These are phyloP conservation scores for Phytopythium helicoides DNA, from an alignment of 352 stramenopile species.

Conservation along the genomic window DNA sequence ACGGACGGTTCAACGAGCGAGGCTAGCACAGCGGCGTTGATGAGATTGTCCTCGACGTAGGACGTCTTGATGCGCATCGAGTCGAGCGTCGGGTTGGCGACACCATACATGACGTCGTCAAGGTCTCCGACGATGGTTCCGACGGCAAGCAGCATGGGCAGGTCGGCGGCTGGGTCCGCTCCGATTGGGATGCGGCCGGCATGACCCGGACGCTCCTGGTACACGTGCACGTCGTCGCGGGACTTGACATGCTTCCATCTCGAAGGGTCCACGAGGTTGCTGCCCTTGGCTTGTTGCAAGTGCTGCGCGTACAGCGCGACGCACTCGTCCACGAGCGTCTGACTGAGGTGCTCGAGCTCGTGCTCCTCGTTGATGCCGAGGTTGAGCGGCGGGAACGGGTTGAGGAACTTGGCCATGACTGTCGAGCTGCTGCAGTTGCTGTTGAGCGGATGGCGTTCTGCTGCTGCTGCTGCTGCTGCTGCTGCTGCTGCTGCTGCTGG, in stretches of 20 bases:
- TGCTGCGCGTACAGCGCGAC: constrained; percentile 7
- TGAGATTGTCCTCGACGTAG: constrained; percentile 50
- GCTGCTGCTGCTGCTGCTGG: neutral
- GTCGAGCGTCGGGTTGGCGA: constrained; percentile 39
- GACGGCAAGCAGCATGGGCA: constrained; percentile 32
- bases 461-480: neutral
- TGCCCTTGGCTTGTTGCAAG: constrained; percentile 20
- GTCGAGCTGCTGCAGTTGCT: neutral
- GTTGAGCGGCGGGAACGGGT: constrained; percentile 9
- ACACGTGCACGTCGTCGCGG: constrained; percentile 25
- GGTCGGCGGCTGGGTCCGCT: constrained; percentile 11
- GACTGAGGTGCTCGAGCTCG: constrained; percentile 5
- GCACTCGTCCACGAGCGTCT: constrained; percentile 9
- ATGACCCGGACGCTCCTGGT: constrained; percentile 15
- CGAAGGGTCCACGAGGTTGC: constrained; percentile 19
- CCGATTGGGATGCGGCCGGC: neutral
- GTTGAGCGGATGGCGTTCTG: neutral
- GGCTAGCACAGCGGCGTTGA: constrained; percentile 43
- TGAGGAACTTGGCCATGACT: constrained; percentile 14
- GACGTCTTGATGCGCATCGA: constrained; percentile 52
- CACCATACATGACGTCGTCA: constrained; percentile 51
- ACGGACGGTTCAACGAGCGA: constrained; percentile 31
- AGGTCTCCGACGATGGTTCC: constrained; percentile 38
- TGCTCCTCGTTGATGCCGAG: constrained; percentile 5
- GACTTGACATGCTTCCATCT: constrained; percentile 28